phyloP scores from a whole-genome alignment of 805 yeast genomes.

The Metschnikowia lachancei region DNA sequence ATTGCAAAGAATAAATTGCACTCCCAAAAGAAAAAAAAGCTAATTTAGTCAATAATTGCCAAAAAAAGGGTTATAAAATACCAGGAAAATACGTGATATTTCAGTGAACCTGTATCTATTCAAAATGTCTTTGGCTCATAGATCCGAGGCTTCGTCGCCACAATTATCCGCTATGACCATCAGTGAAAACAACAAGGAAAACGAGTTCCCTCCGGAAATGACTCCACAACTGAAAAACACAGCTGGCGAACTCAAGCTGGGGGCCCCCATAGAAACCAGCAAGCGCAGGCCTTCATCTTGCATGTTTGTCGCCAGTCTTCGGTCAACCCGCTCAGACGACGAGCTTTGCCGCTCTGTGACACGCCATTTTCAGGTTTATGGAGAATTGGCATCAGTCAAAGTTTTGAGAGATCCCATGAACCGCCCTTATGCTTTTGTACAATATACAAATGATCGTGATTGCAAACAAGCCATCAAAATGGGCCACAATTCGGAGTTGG shows the following conservation, averaged over 20 bases:
- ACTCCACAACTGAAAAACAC: neutral
- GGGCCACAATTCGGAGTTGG: conserved; percentile 67
- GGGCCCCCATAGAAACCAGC: conserved; percentile 1
- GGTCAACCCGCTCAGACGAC: conserved; percentile 65
- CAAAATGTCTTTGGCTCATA: conserved; percentile 1
- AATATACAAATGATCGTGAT: conserved; percentile 67
- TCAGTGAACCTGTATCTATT: neutral
- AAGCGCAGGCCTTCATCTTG: conserved; percentile 66
- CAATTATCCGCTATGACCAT: conserved; percentile 1
- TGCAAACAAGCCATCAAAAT: conserved; percentile 63
- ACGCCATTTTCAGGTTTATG: conserved; percentile 67
- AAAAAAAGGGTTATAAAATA: neutral
- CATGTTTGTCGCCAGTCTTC: conserved; percentile 82
- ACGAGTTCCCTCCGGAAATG: conserved; percentile 6
- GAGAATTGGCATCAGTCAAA: conserved; percentile 68
- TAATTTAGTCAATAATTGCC: conserved; percentile 2
- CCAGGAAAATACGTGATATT: neutral
- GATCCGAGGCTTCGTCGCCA: neutral
- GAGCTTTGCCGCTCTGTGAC: conserved; percentile 67
- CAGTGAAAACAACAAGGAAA: conserved; percentile 12
- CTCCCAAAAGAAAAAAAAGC: neutral
- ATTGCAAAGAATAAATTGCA: conserved; percentile 7
- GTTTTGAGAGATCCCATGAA: conserved; percentile 78
- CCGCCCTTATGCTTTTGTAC: conserved; percentile 91
- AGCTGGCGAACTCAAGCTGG: neutral